Evolutionary conservation across 768 basidiomycete genomes (phyloP).

Genomic region (Suillus lakei): DNA sequence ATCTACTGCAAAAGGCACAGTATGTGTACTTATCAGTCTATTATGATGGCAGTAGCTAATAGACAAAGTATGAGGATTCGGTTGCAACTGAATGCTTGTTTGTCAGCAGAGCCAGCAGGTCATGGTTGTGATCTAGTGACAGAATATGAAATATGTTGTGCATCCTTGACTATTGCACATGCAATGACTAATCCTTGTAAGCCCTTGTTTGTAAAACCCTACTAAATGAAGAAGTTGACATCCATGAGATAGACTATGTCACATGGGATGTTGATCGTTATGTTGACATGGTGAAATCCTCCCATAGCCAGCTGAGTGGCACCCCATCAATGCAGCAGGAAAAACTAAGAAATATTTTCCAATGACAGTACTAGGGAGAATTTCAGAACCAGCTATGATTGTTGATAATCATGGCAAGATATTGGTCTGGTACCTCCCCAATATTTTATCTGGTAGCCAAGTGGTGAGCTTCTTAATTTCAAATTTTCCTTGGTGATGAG

Average conservation of each 20-base stretch:
- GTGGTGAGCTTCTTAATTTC: neutral
- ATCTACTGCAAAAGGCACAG: neutral
- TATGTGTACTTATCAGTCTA: neutral
- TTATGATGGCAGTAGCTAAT: neutral
- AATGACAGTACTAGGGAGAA: neutral
- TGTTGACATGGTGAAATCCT: neutral
- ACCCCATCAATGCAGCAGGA: neutral
- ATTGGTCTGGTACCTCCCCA: neutral
- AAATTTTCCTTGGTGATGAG: neutral
- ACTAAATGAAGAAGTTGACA: neutral
- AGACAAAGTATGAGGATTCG: neutral
- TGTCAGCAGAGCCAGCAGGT: neutral
- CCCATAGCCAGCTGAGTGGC: neutral
- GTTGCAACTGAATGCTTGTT: neutral
- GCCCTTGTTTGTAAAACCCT: neutral
- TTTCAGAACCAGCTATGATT: neutral
- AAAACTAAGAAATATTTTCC: neutral
- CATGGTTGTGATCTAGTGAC: neutral
- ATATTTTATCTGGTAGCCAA: neutral
- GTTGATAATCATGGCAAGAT: conserved; percentile 5
- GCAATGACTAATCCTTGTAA: neutral
- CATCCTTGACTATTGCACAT: neutral
- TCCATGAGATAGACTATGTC: neutral
- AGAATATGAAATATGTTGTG: neutral
- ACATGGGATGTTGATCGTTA: neutral